A percentile compares a stretch with the other conserved stretches of the same genome.
Evolutionary conservation across 2,329 filamentous ascomycete genomes (phyloP).

Genomic region (Pyrenochaeta sp.): DNA sequence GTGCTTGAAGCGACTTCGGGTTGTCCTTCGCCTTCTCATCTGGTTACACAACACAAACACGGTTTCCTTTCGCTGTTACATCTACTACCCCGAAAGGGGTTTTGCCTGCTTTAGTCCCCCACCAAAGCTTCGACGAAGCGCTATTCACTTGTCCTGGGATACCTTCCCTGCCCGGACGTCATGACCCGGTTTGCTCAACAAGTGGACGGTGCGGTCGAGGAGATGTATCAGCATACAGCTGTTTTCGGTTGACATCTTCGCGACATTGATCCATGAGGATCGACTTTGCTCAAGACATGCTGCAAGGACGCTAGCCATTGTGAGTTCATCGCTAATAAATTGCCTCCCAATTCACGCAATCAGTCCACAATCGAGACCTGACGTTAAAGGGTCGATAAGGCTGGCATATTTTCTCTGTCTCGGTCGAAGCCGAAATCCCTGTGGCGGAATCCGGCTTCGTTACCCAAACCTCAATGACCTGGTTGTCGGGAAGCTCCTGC

Average conservation of each 20-base stretch:
- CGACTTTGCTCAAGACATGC: too few relatives aligned
- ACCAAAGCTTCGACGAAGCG: conserved; percentile 1
- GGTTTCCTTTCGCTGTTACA: conserved; percentile 43
- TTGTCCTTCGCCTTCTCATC: conserved; percentile 23
- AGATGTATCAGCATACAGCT: too few relatives aligned
- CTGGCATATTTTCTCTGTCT: conserved; percentile 25
- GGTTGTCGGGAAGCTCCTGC: conserved; percentile 39
- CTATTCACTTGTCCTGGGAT: neutral
- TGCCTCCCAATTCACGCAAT: neutral
- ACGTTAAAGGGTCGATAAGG: conserved; percentile 4
- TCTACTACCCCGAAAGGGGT: conserved; percentile 40
- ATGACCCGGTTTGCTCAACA: neutral
- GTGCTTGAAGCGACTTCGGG: conserved; percentile 20
- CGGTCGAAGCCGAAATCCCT: conserved; percentile 32
- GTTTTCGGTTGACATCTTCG: too few relatives aligned
- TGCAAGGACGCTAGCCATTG: neutral
- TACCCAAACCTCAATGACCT: conserved; percentile 30
- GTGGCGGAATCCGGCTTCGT: conserved; percentile 30
- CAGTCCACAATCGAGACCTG: neutral
- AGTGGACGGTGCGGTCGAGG: neutral
- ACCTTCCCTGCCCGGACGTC: conserved; percentile 5
- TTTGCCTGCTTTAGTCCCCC: conserved; percentile 28
- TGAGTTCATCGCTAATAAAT: too few relatives aligned
- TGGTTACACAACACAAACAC: conserved; percentile 35
- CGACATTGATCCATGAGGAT: too few relatives aligned